Percentiles rank a stretch among this genome's conserved stretches.
These are phyloP conservation scores for Vitis hybrid DNA, from an alignment of 177 flowering plant species.

Conservation along the genomic window DNA sequence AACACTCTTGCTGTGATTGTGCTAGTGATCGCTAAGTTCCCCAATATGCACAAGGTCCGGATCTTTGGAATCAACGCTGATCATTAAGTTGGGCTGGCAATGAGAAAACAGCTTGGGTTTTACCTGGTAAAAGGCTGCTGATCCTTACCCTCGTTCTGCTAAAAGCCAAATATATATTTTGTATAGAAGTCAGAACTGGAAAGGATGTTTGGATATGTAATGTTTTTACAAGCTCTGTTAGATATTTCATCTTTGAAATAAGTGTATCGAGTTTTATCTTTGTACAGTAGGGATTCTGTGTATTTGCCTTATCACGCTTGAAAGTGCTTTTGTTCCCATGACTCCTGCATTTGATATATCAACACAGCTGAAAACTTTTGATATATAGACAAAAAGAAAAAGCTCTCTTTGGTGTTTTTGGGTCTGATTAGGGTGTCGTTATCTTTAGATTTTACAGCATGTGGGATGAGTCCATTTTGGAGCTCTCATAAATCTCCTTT, in stretches of 20 bases:
- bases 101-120: conserved; percentile 3
- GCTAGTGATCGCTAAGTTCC: conserved; percentile 89
- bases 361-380: not conserved
- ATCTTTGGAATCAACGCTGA: conserved; percentile 91
- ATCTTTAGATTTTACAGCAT: no score
- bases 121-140: conserved; percentile 12
- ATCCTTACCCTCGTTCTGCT: conserved; percentile 13
- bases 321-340: not conserved
- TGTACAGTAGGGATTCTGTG: conserved; percentile 30
- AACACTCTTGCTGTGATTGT: conserved; percentile 85
- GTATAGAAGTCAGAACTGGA: conserved; percentile 27
- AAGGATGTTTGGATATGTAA: conserved; percentile 14
- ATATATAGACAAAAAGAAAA: not conserved
- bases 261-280: conserved; percentile 16
- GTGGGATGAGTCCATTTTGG: no score
- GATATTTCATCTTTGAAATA: conserved; percentile 12
- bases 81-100: conserved; percentile 30
- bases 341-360: not conserved
- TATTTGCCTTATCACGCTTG: not conserved
- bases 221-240: conserved; percentile 4
- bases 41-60: conserved; percentile 95
- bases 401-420: no score
- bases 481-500: no score
- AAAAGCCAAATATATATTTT: conserved; percentile 11
- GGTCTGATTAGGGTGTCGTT: no score